Percentiles rank a stretch among this genome's conserved stretches.
phyloP scores from a whole-genome alignment of 1,284 basidiomycete species.

The Leccinum fallax region DNA sequence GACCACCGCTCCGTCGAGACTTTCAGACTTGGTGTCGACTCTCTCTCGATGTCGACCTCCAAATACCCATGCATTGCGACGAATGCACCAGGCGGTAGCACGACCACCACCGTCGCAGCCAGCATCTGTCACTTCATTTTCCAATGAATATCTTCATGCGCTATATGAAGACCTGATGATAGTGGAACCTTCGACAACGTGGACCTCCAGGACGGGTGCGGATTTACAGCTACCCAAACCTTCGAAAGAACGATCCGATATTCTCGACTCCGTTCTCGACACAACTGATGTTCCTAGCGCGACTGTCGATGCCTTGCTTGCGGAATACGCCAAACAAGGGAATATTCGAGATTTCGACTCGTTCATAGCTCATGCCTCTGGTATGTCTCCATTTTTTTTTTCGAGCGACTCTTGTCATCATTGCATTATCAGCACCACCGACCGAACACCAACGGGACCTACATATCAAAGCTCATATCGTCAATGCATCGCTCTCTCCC shows the following conservation, averaged over 20 bases:
- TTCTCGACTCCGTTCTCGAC: neutral
- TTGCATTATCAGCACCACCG: constrained; percentile 40
- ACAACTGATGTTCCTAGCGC: constrained; percentile 40
- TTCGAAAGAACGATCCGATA: neutral
- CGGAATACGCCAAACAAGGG: constrained; percentile 50
- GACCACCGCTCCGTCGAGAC: constrained; percentile 2
- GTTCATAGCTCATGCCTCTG: constrained; percentile 44
- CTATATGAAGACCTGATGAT: neutral
- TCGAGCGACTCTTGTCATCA: neutral
- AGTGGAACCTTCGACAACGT: neutral
- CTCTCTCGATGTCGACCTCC: constrained; percentile 6
- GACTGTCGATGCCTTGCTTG: constrained; percentile 49
- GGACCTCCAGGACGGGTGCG: neutral
- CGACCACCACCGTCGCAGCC: neutral
- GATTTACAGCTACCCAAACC: neutral
- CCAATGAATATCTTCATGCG: neutral
- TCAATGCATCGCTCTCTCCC: constrained; percentile 12
- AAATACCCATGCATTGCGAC: constrained; percentile 8
- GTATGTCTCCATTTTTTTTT: constrained; percentile 34
- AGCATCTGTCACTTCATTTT: neutral
- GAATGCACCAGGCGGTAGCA: constrained; percentile 27
- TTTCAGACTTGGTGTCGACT: constrained; percentile 6
- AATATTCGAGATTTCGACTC: constrained; percentile 49
- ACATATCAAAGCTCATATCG: constrained; percentile 65
- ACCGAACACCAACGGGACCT: constrained; percentile 64